Evolutionary conservation across 352 stramenopile genomes (phyloP).

Genomic region (Phytophthora hibernalis): DNA sequence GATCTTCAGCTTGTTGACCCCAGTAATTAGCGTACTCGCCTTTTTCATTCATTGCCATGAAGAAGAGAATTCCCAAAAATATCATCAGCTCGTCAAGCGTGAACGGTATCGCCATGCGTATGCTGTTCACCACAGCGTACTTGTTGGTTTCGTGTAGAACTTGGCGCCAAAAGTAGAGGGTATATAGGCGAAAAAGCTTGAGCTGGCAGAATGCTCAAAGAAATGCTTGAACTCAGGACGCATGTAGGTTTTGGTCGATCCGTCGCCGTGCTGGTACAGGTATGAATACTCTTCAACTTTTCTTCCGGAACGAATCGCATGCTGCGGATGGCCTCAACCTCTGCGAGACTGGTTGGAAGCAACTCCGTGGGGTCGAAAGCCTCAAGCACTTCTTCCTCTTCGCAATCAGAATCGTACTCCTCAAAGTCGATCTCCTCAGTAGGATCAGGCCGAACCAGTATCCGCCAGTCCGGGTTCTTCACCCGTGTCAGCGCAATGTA

Average conservation of each 20-base stretch:
- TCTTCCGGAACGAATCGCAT: constrained; percentile 4
- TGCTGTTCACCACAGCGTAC: background rate
- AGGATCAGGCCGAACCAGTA: background rate
- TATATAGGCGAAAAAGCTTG: constrained; percentile 22
- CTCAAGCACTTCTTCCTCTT: constrained; percentile 4
- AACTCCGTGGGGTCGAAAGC: background rate
- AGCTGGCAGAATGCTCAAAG: constrained; percentile 12
- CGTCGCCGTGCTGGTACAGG: constrained; percentile 6
- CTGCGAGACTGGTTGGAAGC: background rate
- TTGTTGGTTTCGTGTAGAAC: background rate
- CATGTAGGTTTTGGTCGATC: constrained; percentile 3
- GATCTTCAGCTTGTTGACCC: constrained; percentile 2
- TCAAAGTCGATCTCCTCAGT: constrained; percentile 2
- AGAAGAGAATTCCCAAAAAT: constrained; percentile 13
- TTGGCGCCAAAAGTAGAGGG: constrained; percentile 19
- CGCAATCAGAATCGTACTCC: background rate
- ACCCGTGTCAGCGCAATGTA: constrained; percentile 1
- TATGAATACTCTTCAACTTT: constrained; percentile 5
- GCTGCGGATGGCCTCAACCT: constrained; percentile 13
- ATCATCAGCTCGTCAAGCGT: constrained; percentile 4
- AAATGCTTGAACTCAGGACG: constrained; percentile 6
- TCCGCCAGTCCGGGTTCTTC: background rate
- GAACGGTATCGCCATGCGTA: background rate
- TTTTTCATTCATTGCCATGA: constrained; percentile 5
- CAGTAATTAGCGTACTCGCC: constrained; percentile 2